These are phyloP conservation scores for Acanthamoeba culbertsoni DNA, from an alignment of 208 protist species.

Conservation along the genomic window DNA sequence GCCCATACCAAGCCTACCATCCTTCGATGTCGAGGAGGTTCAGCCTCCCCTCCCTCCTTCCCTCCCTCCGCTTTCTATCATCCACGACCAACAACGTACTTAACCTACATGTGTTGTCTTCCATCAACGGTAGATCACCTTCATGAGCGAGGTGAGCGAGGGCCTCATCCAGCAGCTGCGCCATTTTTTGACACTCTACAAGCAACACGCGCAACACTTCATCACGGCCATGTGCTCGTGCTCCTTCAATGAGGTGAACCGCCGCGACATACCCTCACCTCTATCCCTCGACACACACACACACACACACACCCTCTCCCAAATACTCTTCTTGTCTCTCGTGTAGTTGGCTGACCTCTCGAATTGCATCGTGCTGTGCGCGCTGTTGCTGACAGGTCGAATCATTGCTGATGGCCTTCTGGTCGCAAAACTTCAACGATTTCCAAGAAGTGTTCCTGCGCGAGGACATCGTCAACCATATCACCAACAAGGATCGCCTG, in stretches of 20 bases:
- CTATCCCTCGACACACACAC: not conserved
- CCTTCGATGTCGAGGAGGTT: not conserved
- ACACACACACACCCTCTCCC: not conserved
- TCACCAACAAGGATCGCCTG: slow-evolving; percentile 27
- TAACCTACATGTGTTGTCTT: not conserved
- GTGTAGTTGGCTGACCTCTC: not conserved
- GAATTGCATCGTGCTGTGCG: not conserved
- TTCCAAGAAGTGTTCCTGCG: slow-evolving; percentile 29
- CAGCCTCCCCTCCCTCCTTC: not conserved
- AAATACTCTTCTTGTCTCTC: not conserved
- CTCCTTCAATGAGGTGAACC: slow-evolving; percentile 27
- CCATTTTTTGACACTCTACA: slow-evolving; percentile 22
- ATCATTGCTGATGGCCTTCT: not conserved
- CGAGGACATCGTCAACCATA: slow-evolving; percentile 7
- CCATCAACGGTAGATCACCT: not conserved
- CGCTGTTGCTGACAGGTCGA: not conserved
- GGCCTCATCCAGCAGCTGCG: not conserved
- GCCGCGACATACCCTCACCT: not conserved
- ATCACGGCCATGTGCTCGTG: not conserved
- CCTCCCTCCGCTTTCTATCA: not conserved
- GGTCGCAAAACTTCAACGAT: slow-evolving; percentile 5
- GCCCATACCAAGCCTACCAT: not conserved
- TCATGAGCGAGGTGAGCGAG: not conserved
- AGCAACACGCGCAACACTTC: slow-evolving; percentile 30
- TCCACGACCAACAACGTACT: not conserved